A percentile compares a stretch with the other conserved stretches of the same genome.
Evolutionary conservation across 2,329 filamentous ascomycete species (phyloP).

Genomic region (Fusarium sulawesiense): DNA sequence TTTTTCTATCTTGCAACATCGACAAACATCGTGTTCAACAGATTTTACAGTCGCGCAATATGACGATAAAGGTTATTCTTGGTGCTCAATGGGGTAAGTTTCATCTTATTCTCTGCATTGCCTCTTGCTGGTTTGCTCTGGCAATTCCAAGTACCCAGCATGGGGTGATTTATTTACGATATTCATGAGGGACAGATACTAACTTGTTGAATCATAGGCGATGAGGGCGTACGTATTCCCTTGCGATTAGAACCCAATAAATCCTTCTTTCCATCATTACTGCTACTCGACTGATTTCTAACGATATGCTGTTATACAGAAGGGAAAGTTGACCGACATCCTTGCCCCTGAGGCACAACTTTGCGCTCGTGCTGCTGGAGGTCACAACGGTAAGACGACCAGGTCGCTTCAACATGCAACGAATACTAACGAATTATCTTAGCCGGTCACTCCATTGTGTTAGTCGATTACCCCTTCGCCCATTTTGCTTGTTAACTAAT

Average conservation of each 20-base stretch:
- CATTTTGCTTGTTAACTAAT: background rate
- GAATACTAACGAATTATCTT: background rate
- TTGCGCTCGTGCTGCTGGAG: constrained; percentile 25
- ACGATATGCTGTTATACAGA: constrained; percentile 5
- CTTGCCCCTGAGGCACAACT: constrained; percentile 24
- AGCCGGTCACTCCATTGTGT: constrained; percentile 22
- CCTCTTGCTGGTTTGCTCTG: background rate
- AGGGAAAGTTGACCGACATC: constrained; percentile 27
- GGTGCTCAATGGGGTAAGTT: constrained; percentile 18
- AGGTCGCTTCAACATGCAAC: background rate
- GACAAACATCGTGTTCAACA: constrained; percentile 13
- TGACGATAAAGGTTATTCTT: constrained; percentile 15
- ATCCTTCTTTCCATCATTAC: background rate
- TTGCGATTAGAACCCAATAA: background rate
- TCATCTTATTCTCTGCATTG: no score
- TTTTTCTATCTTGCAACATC: constrained; percentile 18
- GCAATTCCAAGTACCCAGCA: background rate
- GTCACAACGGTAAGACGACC: constrained; percentile 12
- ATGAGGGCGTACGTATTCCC: constrained; percentile 16
- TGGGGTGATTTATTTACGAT: background rate
- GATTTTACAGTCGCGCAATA: constrained; percentile 11
- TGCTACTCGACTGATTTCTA: background rate
- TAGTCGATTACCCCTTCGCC: background rate
- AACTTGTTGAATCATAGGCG: constrained; percentile 1
- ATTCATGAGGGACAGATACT: constrained; percentile 1